A percentile compares a stretch with the other conserved stretches of the same genome.
Conservation (phyloP, 305 asterid species). For the Fraxinus platypoda region DNA sequence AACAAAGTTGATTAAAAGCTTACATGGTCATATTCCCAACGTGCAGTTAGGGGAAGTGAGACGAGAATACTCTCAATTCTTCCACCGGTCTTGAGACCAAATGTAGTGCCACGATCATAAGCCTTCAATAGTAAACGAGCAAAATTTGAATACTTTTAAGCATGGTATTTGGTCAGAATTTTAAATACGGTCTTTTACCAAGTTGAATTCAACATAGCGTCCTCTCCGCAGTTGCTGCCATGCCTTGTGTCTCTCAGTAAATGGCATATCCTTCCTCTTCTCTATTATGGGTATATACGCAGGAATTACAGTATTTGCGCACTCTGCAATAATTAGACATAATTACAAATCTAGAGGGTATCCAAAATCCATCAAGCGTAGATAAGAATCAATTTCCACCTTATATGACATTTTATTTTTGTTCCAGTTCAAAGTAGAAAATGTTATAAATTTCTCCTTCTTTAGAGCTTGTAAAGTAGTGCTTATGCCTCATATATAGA, state of each 20-base stretch:
- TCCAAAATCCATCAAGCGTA: constrained; percentile 3
- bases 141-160: constrained; percentile 20
- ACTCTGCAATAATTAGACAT: constrained; percentile 59
- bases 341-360: not conserved
- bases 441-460: not conserved
- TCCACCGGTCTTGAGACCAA: constrained; percentile 98
- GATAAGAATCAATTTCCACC: not conserved
- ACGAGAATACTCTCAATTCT: constrained; percentile 97
- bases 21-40: constrained; percentile 20
- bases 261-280: constrained; percentile 83
- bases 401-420: not conserved
- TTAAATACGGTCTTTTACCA: constrained; percentile 46
- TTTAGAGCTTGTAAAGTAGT: not conserved
- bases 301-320: constrained; percentile 91
- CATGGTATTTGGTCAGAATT: constrained; percentile 16
- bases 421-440: not conserved
- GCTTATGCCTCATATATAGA: not conserved
- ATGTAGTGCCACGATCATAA: constrained; percentile 98
- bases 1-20: not conserved
- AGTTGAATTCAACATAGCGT: constrained; percentile 95
- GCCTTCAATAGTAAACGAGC: constrained; percentile 44
- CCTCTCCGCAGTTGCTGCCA: constrained; percentile 99
- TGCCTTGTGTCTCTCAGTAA: constrained; percentile 67
- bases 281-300: constrained; percentile 89
- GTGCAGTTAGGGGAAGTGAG: constrained; percentile 21